Conservation (phyloP, 176 grass and related monocot genomes). For the Poa pratensis region DNA sequence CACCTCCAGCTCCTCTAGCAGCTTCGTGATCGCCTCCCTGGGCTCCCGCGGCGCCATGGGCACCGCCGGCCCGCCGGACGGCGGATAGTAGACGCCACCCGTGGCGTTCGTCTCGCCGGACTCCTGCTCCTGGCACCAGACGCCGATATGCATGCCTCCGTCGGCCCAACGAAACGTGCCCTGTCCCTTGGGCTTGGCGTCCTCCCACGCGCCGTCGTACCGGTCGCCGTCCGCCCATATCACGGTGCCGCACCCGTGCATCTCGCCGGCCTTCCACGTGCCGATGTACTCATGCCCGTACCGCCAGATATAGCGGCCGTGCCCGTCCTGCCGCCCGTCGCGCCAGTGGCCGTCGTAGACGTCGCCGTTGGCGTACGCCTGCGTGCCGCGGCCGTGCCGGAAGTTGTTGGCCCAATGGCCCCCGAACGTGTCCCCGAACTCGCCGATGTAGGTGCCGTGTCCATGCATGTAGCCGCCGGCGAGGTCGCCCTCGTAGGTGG, state of each 20-base stretch:
- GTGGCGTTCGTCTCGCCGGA: constrained; percentile 54
- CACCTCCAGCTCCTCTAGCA: constrained; percentile 55
- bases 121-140: constrained; percentile 56
- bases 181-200: constrained; percentile 68
- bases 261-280: constrained; percentile 64
- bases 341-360: constrained; percentile 88
- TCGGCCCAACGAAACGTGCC: constrained; percentile 89
- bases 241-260: constrained; percentile 70
- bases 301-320: constrained; percentile 82
- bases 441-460: constrained; percentile 69
- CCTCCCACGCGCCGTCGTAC: constrained; percentile 90
- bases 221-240: constrained; percentile 71
- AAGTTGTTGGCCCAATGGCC: constrained; percentile 71
- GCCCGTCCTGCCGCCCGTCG: constrained; percentile 60
- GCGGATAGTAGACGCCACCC: constrained; percentile 83
- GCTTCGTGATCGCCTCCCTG: constrained; percentile 49
- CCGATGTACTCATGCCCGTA: constrained; percentile 79
- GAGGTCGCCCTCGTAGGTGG: constrained; percentile 81
- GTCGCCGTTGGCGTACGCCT: constrained; percentile 69
- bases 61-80: constrained; percentile 51
- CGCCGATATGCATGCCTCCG: constrained; percentile 70
- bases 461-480: constrained; percentile 73
- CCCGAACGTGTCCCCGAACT: constrained; percentile 72
- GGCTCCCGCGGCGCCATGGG: constrained; percentile 61
- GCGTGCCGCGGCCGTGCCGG: constrained; percentile 74